Conservation (phyloP, 805 yeast genomes). For the Priceomyces medius region DNA sequence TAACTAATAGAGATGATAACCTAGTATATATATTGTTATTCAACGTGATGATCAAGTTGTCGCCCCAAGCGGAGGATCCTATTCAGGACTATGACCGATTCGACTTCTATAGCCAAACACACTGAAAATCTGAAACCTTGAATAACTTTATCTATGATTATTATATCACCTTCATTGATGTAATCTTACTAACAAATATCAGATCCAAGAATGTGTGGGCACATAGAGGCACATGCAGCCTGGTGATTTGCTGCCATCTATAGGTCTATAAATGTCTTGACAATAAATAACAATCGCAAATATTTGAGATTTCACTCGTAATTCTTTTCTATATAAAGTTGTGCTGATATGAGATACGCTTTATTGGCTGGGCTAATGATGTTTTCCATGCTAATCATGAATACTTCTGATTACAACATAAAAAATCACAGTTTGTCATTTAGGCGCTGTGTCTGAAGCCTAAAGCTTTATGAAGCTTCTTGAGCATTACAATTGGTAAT, state of each 20-base stretch:
- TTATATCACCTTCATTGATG: neutral
- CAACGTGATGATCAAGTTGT: slow-evolving; percentile 62
- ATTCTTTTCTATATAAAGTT: no score
- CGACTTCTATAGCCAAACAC: slow-evolving; percentile 61
- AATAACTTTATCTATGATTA: neutral
- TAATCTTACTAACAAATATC: neutral
- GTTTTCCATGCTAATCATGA: slow-evolving; percentile 67
- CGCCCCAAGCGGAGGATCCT: slow-evolving; percentile 75
- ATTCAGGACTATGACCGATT: slow-evolving; percentile 65
- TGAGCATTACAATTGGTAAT: no score
- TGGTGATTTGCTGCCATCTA: neutral
- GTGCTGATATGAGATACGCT: no score
- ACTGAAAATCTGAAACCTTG: slow-evolving; percentile 59
- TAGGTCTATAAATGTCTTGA: neutral
- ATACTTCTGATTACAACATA: slow-evolving; percentile 41
- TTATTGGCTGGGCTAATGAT: slow-evolving; percentile 41
- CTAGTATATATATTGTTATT: slow-evolving; percentile 4
- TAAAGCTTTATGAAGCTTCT: slow-evolving; percentile 1
- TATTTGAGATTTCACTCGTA: no score
- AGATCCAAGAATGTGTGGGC: neutral
- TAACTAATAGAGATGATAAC: neutral
- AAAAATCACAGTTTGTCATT: slow-evolving; percentile 24
- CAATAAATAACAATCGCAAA: neutral
- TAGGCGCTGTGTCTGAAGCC: slow-evolving; percentile 37
- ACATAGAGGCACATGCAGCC: neutral